Conservation (phyloP, 2,329 filamentous ascomycete genomes). For the Phaeoacremonium minimum region DNA sequence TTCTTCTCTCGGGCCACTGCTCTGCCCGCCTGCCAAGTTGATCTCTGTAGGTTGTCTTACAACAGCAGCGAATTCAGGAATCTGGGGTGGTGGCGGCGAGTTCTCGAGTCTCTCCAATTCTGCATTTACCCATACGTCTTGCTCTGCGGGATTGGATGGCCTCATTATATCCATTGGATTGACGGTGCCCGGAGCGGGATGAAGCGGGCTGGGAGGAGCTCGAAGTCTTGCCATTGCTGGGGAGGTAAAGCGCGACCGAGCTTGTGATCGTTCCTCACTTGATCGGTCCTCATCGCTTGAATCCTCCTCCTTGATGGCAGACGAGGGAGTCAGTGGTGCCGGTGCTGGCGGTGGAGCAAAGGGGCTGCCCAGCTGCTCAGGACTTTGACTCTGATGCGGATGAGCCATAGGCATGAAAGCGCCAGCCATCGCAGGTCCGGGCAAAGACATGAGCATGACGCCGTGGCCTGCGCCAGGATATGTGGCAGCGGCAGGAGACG, state of each 20-base stretch:
- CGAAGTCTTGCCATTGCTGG: too few species aligned
- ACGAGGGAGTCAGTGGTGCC: constrained; percentile 8
- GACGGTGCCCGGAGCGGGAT: constrained; percentile 40
- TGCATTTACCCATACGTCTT: constrained; percentile 24
- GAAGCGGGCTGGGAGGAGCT: constrained; percentile 16
- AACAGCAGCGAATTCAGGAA: constrained; percentile 11
- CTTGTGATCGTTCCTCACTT: too few species aligned
- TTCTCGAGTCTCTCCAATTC: constrained; percentile 28
- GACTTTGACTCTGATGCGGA: neutral
- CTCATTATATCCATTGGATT: constrained; percentile 53
- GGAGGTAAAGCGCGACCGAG: too few species aligned
- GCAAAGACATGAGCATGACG: constrained; percentile 8
- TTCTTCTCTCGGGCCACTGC: constrained; percentile 7
- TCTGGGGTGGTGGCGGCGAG: constrained; percentile 17
- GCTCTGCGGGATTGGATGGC: constrained; percentile 28
- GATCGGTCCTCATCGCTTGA: constrained; percentile 8
- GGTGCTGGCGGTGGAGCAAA: neutral
- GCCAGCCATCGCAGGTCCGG: constrained; percentile 5
- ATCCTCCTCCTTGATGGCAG: constrained; percentile 5
- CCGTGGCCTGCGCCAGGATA: constrained; percentile 1
- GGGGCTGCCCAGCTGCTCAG: neutral
- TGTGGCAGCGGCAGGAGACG: neutral
- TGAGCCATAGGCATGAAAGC: constrained; percentile 4
- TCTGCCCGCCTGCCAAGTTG: constrained; percentile 1
- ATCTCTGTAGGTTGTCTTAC: constrained; percentile 11